A percentile compares a stretch with the other conserved stretches of the same genome.
These are phyloP conservation scores for Monosporozyma aerobia DNA, from an alignment of 805 yeast genomes.

Conservation along the genomic window DNA sequence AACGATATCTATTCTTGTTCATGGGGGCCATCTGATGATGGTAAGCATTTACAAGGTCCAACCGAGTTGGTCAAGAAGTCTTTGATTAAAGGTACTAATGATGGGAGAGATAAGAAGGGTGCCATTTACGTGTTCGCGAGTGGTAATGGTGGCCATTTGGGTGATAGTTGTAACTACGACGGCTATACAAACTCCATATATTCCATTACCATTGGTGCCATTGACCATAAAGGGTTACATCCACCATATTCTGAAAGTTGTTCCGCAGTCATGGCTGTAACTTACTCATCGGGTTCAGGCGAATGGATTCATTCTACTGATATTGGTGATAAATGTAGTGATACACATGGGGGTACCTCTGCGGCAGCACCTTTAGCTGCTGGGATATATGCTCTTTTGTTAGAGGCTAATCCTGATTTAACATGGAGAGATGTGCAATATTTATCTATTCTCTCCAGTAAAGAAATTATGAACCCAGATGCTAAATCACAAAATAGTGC, in stretches of 20 bases:
- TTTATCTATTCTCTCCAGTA: constrained; percentile 61
- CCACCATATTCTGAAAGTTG: constrained; percentile 90
- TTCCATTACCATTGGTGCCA: constrained; percentile 90
- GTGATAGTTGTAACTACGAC: constrained; percentile 91
- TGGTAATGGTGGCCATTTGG: constrained; percentile 80
- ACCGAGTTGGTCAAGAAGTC: constrained; percentile 71
- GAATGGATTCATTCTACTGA: constrained; percentile 88
- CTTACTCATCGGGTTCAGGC: constrained; percentile 85
- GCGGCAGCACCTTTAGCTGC: constrained; percentile 99
- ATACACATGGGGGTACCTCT: constrained; percentile 88
- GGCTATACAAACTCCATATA: constrained; percentile 95
- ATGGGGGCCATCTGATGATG: constrained; percentile 98
- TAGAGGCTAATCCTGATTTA: constrained; percentile 74
- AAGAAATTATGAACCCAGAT: constrained; percentile 56
- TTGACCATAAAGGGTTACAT: constrained; percentile 77
- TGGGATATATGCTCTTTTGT: constrained; percentile 78
- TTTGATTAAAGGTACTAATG: constrained; percentile 69
- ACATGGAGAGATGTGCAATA: constrained; percentile 97
- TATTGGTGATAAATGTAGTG: constrained; percentile 57
- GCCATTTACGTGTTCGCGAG: constrained; percentile 90
- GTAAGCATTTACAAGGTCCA: constrained; percentile 78
- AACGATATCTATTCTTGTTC: constrained; percentile 95
- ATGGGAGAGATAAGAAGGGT: constrained; percentile 77
- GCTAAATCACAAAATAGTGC: constrained; percentile 69
- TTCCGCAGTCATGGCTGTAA: constrained; percentile 87